Conservation (phyloP, 192 early-diverging fungal species). For the Lunasporangiospora selenospora region DNA sequence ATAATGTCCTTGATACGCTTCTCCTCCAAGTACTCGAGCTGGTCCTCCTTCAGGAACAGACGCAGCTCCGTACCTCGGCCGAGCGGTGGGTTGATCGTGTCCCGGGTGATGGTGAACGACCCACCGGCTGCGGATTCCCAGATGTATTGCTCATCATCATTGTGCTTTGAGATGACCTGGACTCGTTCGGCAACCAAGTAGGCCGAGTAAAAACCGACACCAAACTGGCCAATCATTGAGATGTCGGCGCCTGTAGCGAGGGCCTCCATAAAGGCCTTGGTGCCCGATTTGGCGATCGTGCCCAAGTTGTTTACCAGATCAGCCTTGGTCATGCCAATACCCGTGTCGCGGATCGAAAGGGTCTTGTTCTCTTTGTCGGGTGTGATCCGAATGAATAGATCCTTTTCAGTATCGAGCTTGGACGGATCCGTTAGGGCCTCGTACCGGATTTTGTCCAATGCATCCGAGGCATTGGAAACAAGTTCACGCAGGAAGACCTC, state of each 20-base stretch:
- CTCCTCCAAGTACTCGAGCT: conserved; percentile 96
- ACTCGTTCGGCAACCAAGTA: conserved; percentile 99
- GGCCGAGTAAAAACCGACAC: conserved; percentile 99
- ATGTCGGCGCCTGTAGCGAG: conserved; percentile 93
- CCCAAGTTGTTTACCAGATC: conserved; percentile 96
- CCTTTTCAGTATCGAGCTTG: conserved; percentile 88
- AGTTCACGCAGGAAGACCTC: conserved; percentile 98
- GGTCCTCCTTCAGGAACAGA: conserved; percentile 97
- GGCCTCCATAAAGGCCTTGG: conserved; percentile 99
- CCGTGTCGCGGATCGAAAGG: conserved; percentile 85
- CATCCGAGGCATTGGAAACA: conserved; percentile 89
- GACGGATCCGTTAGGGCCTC: conserved; percentile 92
- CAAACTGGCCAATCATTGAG: conserved; percentile 99
- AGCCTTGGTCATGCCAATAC: conserved; percentile 94
- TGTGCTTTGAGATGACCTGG: conserved; percentile 95
- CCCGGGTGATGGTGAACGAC: conserved; percentile 91
- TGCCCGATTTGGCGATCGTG: conserved; percentile 99
- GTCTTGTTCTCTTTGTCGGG: conserved; percentile 86
- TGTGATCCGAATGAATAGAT: conserved; percentile 91
- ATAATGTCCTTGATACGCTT: conserved; percentile 97
- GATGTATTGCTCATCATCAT: conserved; percentile 96
- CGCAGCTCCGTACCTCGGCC: conserved; percentile 94
- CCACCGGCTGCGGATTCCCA: conserved; percentile 94
- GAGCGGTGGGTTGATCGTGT: conserved; percentile 84
- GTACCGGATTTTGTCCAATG: conserved; percentile 98